Conservation (phyloP, 345 rosid genomes). For the Salix exigua region DNA sequence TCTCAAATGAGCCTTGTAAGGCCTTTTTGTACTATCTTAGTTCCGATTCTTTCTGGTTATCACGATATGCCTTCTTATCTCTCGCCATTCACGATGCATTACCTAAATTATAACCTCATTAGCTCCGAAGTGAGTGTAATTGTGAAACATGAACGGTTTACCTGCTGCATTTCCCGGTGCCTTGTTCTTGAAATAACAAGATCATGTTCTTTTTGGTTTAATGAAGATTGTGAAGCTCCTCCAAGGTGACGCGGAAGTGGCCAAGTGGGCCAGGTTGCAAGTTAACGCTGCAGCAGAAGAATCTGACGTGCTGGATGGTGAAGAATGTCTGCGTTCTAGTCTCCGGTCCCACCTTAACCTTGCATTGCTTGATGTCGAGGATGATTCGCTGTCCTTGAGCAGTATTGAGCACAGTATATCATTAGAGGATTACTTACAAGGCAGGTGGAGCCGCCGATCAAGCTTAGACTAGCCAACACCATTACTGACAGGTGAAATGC, state of each 20-base stretch:
- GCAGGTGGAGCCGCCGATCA: conserved; percentile 87
- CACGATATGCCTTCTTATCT: neutral
- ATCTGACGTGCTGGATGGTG: conserved; percentile 16
- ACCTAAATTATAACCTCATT: neutral
- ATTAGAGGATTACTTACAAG: conserved; percentile 35
- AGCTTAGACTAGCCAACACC: conserved; percentile 64
- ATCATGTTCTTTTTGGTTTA: neutral
- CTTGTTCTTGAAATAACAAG: neutral
- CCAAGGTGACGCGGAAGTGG: conserved; percentile 25
- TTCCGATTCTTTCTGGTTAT: neutral
- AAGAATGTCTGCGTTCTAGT: conserved; percentile 6
- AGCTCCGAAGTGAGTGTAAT: neutral
- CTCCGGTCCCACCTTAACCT: conserved; percentile 28
- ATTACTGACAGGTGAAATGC: conserved; percentile 1
- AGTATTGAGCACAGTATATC: conserved; percentile 49
- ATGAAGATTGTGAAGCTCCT: conserved; percentile 24
- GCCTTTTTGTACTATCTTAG: neutral
- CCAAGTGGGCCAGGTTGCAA: conserved; percentile 28
- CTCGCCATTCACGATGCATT: neutral
- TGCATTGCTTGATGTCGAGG: conserved; percentile 32
- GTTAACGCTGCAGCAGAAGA: conserved; percentile 10
- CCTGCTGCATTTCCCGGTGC: neutral
- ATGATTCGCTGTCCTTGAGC: conserved; percentile 28
- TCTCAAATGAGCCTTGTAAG: conserved; percentile 31
- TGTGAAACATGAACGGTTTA: neutral